These are phyloP conservation scores for Botryotinia globosa DNA, from an alignment of 2,329 filamentous ascomycete species.

Conservation along the genomic window DNA sequence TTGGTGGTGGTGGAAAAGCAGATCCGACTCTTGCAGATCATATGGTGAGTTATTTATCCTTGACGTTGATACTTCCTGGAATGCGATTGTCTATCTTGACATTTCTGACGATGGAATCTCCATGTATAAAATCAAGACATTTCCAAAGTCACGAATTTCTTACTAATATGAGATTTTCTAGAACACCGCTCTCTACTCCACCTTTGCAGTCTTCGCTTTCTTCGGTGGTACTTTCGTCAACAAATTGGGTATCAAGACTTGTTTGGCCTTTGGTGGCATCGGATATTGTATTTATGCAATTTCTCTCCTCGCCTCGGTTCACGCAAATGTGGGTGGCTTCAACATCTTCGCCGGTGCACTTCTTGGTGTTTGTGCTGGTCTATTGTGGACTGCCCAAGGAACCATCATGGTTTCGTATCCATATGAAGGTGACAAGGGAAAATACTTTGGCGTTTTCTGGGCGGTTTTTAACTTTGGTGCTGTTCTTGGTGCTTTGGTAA, in stretches of 20 bases:
- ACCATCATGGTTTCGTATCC: constrained; percentile 91
- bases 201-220: constrained; percentile 60
- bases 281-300: constrained; percentile 75
- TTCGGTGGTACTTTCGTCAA: constrained; percentile 77
- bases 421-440: constrained; percentile 74
- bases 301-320: constrained; percentile 67
- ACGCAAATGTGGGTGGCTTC: constrained; percentile 66
- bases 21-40: constrained; percentile 52
- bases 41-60: constrained; percentile 32
- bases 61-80: neutral
- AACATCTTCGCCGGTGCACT: constrained; percentile 74
- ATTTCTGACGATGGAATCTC: neutral
- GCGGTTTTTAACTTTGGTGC: constrained; percentile 91
- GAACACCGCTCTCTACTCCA: constrained; percentile 48
- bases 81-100: neutral
- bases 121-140: neutral
- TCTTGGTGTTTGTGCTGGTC: constrained; percentile 73
- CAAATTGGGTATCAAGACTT: constrained; percentile 65
- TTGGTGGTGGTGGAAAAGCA: constrained; percentile 62
- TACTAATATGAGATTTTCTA: constrained; percentile 22
- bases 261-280: constrained; percentile 68
- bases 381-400: constrained; percentile 80
- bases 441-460: constrained; percentile 91
- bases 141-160: neutral
- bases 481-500: constrained; percentile 72